These are phyloP conservation scores for Talaromyces stipitatus DNA, from an alignment of 495 filamentous ascomycete species.

Conservation along the genomic window DNA sequence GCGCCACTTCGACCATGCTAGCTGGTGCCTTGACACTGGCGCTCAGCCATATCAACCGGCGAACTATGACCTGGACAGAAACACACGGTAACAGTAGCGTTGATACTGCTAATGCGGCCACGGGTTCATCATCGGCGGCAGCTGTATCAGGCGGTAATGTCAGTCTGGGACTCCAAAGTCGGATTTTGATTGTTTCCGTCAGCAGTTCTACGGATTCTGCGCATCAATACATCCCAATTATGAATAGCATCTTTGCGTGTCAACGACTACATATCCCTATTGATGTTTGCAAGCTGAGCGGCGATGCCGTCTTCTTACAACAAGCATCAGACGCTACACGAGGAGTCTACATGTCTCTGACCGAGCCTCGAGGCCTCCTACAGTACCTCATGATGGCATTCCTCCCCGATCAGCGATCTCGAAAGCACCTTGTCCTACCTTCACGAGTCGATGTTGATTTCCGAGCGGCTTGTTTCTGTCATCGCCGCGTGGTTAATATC, in stretches of 20 bases:
- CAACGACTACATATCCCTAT: slow-evolving; percentile 77
- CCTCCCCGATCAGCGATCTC: slow-evolving; percentile 63
- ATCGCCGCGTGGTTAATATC: slow-evolving; percentile 81
- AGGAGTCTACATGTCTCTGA: slow-evolving; percentile 74
- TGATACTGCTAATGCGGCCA: slow-evolving; percentile 20
- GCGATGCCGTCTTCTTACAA: slow-evolving; percentile 86
- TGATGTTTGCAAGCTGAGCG: slow-evolving; percentile 79
- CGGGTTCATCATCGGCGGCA: slow-evolving; percentile 21
- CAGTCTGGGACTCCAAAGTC: slow-evolving; percentile 54
- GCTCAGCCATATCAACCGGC: slow-evolving; percentile 75
- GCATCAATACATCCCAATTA: slow-evolving; percentile 91
- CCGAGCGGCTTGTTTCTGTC: slow-evolving; percentile 94
- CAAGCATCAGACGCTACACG: slow-evolving; percentile 87
- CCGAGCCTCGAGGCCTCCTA: slow-evolving; percentile 60
- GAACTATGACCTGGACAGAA: slow-evolving; percentile 39
- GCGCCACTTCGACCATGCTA: slow-evolving; percentile 68
- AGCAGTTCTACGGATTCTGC: slow-evolving; percentile 77
- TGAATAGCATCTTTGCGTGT: slow-evolving; percentile 96
- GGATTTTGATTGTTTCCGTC: slow-evolving; percentile 80
- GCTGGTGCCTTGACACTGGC: slow-evolving; percentile 88
- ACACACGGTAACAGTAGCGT: slow-evolving; percentile 34
- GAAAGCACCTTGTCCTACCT: slow-evolving; percentile 61
- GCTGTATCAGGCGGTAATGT: slow-evolving; percentile 30
- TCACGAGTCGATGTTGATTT: slow-evolving; percentile 89
- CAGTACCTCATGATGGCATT: slow-evolving; percentile 97